These are phyloP conservation scores for Apiotrichum brassicae DNA, from an alignment of 1,284 basidiomycete species.

Conservation along the genomic window DNA sequence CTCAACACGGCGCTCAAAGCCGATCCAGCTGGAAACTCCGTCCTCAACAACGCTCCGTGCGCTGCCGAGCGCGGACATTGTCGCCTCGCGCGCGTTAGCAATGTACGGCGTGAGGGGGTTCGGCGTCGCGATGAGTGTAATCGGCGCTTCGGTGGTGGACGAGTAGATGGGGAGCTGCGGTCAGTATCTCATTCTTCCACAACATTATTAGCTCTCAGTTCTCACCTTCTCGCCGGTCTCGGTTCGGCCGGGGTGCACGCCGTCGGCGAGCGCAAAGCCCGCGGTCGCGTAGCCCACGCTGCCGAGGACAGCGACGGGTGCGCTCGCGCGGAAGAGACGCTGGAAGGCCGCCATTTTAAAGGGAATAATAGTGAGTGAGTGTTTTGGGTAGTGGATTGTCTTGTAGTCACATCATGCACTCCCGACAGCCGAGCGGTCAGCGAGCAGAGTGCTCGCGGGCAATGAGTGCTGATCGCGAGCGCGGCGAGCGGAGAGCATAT, in stretches of 20 bases:
- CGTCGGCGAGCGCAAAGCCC: conserved; percentile 17
- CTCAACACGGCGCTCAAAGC: conserved; percentile 71
- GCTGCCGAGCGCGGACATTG: conserved; percentile 54
- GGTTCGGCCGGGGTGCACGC: conserved; percentile 27
- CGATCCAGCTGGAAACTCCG: conserved; percentile 70
- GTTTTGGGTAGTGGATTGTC: neutral
- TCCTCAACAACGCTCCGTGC: conserved; percentile 61
- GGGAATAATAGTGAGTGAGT: neutral
- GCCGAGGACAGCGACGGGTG: conserved; percentile 15
- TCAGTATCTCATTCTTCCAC: neutral
- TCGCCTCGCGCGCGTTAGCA: conserved; percentile 57
- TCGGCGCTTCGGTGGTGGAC: conserved; percentile 46
- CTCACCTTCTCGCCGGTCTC: conserved; percentile 35
- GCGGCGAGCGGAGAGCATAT: too few species aligned
- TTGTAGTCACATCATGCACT: too few species aligned
- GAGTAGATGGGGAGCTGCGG: conserved; percentile 73
- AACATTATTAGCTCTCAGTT: too few species aligned
- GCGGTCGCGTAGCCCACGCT: conserved; percentile 11
- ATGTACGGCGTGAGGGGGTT: conserved; percentile 68
- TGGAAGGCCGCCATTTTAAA: conserved; percentile 17
- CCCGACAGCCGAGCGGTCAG: too few species aligned
- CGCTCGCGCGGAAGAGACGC: conserved; percentile 20
- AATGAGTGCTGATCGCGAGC: too few species aligned
- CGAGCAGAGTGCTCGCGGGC: too few species aligned
- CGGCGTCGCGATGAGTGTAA: conserved; percentile 64